Conservation (phyloP, 1,284 basidiomycete species). For the Paramarasmius palmivorus region DNA sequence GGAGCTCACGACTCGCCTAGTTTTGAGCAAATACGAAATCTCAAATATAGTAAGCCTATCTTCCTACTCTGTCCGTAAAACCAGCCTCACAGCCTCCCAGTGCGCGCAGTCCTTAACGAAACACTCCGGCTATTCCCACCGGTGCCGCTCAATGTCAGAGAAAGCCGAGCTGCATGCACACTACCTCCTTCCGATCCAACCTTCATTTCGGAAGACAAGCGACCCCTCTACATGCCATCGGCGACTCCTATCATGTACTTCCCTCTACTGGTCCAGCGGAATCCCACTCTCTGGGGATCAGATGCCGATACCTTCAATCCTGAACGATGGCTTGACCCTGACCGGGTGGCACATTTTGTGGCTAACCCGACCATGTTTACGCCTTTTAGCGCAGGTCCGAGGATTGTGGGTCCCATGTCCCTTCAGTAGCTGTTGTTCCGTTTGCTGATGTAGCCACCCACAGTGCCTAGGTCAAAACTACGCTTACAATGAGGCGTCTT, state of each 20-base stretch:
- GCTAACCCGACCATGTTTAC: conserved; percentile 66
- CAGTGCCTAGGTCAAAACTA: conserved; percentile 9
- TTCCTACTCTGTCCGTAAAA: conserved; percentile 4
- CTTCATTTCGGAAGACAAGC: conserved; percentile 30
- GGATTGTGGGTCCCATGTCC: conserved; percentile 27
- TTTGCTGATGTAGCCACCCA: not conserved
- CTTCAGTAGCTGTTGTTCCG: conserved; percentile 28
- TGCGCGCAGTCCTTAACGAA: conserved; percentile 74
- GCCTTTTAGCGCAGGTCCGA: conserved; percentile 70
- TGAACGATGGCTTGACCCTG: conserved; percentile 65
- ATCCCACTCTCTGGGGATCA: conserved; percentile 60
- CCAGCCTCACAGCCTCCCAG: conserved; percentile 30
- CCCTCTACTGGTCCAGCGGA: conserved; percentile 61
- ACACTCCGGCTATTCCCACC: conserved; percentile 73
- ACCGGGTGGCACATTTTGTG: conserved; percentile 45
- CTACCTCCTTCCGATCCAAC: conserved; percentile 54
- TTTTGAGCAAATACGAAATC: conserved; percentile 50
- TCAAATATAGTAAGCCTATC: conserved; percentile 60
- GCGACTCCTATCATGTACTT: conserved; percentile 57
- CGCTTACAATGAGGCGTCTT: conserved; percentile 72
- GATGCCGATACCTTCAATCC: conserved; percentile 73
- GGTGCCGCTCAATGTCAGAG: conserved; percentile 66
- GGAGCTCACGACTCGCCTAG: conserved; percentile 48
- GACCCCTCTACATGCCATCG: conserved; percentile 60
- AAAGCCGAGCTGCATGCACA: conserved; percentile 49